phyloP scores from a whole-genome alignment of 1,284 basidiomycete species.

The Naganishia liquefaciens region DNA sequence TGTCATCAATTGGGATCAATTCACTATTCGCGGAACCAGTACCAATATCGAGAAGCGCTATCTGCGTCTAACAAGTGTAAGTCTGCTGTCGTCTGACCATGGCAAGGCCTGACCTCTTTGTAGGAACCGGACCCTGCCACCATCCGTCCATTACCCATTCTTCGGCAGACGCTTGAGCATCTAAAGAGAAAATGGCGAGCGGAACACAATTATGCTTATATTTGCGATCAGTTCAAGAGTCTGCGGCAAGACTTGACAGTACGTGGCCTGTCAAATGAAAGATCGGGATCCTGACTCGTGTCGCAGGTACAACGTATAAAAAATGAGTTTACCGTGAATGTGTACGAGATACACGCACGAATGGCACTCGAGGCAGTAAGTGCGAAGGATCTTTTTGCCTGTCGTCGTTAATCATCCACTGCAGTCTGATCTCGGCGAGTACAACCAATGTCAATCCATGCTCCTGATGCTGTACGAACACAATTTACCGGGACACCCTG shows the following conservation, averaged over 20 bases:
- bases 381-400: neutral
- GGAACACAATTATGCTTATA: conserved; percentile 84
- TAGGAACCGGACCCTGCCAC: conserved; percentile 92
- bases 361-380: conserved; percentile 91
- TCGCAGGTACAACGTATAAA: conserved; percentile 96
- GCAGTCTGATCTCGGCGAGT: conserved; percentile 96
- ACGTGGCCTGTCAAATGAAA: conserved; percentile 49
- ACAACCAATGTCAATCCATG: conserved; percentile 95
- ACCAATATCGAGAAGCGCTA: conserved; percentile 93
- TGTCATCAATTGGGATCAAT: conserved; percentile 93
- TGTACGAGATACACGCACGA: conserved; percentile 97
- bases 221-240: conserved; percentile 98
- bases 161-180: conserved; percentile 81
- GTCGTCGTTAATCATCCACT: neutral
- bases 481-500: conserved; percentile 82
- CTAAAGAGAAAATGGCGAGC: conserved; percentile 87
- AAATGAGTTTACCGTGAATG: conserved; percentile 95
- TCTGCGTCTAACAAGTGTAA: conserved; percentile 85
- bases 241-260: conserved; percentile 96
- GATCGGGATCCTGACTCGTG: neutral
- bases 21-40: conserved; percentile 90
- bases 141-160: conserved; percentile 82
- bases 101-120: neutral
- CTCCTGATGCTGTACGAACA: conserved; percentile 88
- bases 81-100: conserved; percentile 41